Evolutionary conservation across 192 early-diverging fungal genomes (phyloP).

Genomic region (Kickxella alabastrina): DNA sequence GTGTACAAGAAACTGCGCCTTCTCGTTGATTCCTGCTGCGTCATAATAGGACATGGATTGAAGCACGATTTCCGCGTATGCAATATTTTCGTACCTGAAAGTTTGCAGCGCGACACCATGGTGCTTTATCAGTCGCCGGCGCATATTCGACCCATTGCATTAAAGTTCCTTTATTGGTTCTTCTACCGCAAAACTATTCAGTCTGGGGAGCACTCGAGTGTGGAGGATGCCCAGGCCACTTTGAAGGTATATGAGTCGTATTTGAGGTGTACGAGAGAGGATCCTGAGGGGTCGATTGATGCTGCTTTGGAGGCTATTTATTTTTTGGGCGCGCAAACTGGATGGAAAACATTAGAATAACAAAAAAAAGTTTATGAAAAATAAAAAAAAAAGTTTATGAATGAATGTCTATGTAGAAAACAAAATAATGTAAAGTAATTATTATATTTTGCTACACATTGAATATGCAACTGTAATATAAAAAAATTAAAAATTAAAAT

Average conservation of each 20-base stretch:
- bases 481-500: too few species aligned
- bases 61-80: conserved; percentile 95
- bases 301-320: conserved; percentile 64
- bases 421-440: too few species aligned
- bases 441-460: too few species aligned
- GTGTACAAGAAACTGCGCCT: conserved; percentile 89
- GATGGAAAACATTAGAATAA: conserved; percentile 41
- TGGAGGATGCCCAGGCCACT: conserved; percentile 88
- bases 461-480: too few species aligned
- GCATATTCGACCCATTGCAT: conserved; percentile 58
- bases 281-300: conserved; percentile 69
- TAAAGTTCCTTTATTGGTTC: conserved; percentile 90
- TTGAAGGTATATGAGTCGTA: conserved; percentile 83
- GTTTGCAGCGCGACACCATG: conserved; percentile 92
- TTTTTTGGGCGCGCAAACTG: conserved; percentile 28
- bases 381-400: too few species aligned
- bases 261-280: conserved; percentile 57
- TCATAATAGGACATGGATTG: conserved; percentile 93
- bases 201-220: conserved; percentile 82
- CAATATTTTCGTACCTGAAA: conserved; percentile 81
- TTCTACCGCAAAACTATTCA: conserved; percentile 82
- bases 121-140: conserved; percentile 68
- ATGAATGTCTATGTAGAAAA: too few species aligned
- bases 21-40: conserved; percentile 84
- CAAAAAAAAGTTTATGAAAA: too few species aligned